Evolutionary conservation across 306 rosid species (phyloP).

Genomic region (Casuarina cunninghamiana): DNA sequence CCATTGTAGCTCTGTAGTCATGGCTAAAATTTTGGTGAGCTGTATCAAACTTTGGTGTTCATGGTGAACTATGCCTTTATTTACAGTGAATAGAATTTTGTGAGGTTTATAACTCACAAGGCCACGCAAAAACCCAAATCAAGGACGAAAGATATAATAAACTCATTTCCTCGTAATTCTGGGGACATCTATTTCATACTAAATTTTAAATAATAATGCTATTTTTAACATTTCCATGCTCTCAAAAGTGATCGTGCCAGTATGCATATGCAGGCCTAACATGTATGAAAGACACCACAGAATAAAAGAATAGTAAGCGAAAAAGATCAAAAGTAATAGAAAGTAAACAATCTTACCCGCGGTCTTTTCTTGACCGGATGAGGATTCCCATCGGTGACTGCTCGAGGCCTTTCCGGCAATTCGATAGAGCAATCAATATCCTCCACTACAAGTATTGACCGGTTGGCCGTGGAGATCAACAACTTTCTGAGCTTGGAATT

Average conservation of each 20-base stretch:
- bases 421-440: slow-evolving; percentile 31
- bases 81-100: background rate
- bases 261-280: background rate
- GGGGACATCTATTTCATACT: too few relatives aligned
- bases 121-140: too few relatives aligned
- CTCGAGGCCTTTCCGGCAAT: slow-evolving; percentile 11
- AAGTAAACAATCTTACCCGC: slow-evolving; percentile 4
- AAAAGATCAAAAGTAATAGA: background rate
- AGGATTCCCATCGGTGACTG: background rate
- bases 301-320: background rate
- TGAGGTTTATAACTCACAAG: background rate
- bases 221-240: background rate
- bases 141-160: too few relatives aligned
- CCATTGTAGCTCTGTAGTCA: too few relatives aligned
- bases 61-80: background rate
- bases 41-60: too few relatives aligned
- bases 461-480: slow-evolving; percentile 18
- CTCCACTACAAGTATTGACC: slow-evolving; percentile 34
- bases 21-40: too few relatives aligned
- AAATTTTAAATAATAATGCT: too few relatives aligned
- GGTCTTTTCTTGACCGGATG: background rate
- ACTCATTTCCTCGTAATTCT: too few relatives aligned
- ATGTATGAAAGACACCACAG: background rate
- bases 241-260: background rate
- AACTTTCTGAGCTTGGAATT: slow-evolving; percentile 30